Evolutionary conservation across 495 filamentous ascomycete genomes (phyloP), one percentile per base, ranked within the genome.

Genomic region (Symbiotaphrina buchneri): DNA sequence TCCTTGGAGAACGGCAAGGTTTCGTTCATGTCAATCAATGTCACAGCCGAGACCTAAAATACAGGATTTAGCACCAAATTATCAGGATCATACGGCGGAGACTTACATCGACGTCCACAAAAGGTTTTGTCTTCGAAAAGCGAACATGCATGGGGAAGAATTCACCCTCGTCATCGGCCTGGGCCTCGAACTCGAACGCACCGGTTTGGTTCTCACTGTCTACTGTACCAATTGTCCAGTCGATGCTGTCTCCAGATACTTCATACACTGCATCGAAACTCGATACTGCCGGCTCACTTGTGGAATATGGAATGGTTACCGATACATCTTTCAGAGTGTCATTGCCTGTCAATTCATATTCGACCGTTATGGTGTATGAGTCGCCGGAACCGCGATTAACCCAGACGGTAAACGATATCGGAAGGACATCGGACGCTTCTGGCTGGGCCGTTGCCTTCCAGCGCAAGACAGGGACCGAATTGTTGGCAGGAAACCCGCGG

Each of bases 101-200:
- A 47, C 71, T 68, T 60, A 84, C 85, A 61, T 90, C 80, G 34
- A 94, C 77, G 43, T 87, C 78, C 20, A 93, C 67, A 47, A 85
- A 83, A 15, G 85, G 85, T 31, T 59, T 68, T 24, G 71, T 63
- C 58, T 91, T 92, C 21, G 74, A 69, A 56, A 95, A 95, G 18
- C 68, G 68, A 19, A 94, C 76, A 28, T 63, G 71, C 84, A 95
- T 94, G 1, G 85, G 85, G 71, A 95, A 95, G 55, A 94, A 94
- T 37, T 90, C 82, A 32, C 72, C 68, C 49, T 93, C 85, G 33
- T 69, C 68, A 28, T 71, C 68, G 18, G 79, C 80, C 42, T 75
- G 69, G 10, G 81, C 77, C 52, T 94, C 85, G 37, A 94, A 93
- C 47, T 94, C 85, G 42, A 95, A 95, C 19, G 72, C 70, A 13